Conservation (phyloP, 1,139 yeast species). For the Suhomyces bokatorum region DNA sequence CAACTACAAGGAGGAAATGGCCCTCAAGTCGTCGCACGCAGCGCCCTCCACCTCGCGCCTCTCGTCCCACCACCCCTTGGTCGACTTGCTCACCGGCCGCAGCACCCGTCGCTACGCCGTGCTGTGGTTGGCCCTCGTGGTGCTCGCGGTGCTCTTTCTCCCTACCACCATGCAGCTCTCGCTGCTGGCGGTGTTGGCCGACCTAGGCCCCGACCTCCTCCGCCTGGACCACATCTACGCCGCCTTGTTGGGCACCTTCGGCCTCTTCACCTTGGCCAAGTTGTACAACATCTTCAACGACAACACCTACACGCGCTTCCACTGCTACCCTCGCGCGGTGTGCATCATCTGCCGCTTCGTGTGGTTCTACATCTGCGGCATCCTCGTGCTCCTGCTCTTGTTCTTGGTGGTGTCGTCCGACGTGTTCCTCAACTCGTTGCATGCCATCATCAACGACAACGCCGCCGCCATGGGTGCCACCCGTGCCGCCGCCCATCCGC, state of each 20-base stretch:
- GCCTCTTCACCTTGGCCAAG: constrained; percentile 14
- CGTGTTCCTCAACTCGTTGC: constrained; percentile 23
- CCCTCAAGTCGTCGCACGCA: constrained; percentile 1
- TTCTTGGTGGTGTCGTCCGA: constrained; percentile 25
- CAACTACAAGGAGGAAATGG: constrained; percentile 14
- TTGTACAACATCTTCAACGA: constrained; percentile 17
- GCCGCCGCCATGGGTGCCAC: constrained; percentile 8
- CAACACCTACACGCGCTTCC: constrained; percentile 15
- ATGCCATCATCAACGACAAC: constrained; percentile 11
- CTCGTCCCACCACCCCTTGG: background rate
- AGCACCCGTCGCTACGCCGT: constrained; percentile 1
- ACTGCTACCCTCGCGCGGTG: constrained; percentile 18
- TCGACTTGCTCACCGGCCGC: background rate
- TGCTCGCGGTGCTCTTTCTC: constrained; percentile 12
- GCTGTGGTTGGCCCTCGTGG: background rate
- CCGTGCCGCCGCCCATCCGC: constrained; percentile 4
- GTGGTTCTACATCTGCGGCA: constrained; percentile 26
- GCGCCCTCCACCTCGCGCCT: constrained; percentile 4
- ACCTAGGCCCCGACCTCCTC: constrained; percentile 13
- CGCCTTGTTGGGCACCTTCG: constrained; percentile 20
- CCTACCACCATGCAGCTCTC: constrained; percentile 22
- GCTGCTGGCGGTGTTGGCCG: constrained; percentile 20
- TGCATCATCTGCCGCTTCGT: constrained; percentile 21
- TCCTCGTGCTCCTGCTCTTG: constrained; percentile 17
- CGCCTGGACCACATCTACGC: constrained; percentile 28